phyloP scores from a whole-genome alignment of 805 yeast species.

The Kluyveromyces nonfermentans region DNA sequence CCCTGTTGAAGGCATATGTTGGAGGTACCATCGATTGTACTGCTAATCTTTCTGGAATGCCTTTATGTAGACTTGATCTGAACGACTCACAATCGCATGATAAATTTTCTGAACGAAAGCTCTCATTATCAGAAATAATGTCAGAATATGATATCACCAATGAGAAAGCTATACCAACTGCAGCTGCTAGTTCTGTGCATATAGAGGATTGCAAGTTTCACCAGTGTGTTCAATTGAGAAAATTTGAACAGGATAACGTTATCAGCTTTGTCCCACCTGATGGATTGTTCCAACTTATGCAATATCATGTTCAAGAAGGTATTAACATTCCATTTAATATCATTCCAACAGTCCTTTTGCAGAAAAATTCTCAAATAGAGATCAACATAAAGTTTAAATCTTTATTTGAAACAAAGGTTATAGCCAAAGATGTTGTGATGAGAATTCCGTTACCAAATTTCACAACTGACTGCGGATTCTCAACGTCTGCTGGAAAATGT shows the following conservation, averaged over 20 bases:
- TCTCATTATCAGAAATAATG: conserved; percentile 13
- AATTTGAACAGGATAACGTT: conserved; percentile 53
- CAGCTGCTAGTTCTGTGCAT: conserved; percentile 41
- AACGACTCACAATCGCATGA: conserved; percentile 36
- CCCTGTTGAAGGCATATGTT: conserved; percentile 57
- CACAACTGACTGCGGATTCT: conserved; percentile 38
- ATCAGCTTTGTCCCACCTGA: conserved; percentile 81
- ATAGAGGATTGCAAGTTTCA: conserved; percentile 79
- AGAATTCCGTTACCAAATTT: conserved; percentile 63
- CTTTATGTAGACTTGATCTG: conserved; percentile 73
- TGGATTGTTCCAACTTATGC: conserved; percentile 77
- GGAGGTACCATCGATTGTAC: conserved; percentile 68
- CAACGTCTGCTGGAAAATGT: conserved; percentile 53
- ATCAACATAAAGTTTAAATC: conserved; percentile 57
- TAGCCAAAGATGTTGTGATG: conserved; percentile 55
- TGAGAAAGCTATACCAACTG: conserved; percentile 29
- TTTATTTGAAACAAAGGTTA: conserved; percentile 44
- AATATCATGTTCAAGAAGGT: conserved; percentile 51
- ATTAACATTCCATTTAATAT: conserved; percentile 64
- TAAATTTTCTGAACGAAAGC: conserved; percentile 15
- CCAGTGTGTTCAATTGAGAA: conserved; percentile 69
- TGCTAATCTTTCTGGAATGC: conserved; percentile 71
- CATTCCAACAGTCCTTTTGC: conserved; percentile 41
- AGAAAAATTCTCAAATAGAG: conserved; percentile 35
- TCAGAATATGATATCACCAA: conserved; percentile 24